Evolutionary conservation across 306 rosid species (phyloP).

Genomic region (Castanea sativa): DNA sequence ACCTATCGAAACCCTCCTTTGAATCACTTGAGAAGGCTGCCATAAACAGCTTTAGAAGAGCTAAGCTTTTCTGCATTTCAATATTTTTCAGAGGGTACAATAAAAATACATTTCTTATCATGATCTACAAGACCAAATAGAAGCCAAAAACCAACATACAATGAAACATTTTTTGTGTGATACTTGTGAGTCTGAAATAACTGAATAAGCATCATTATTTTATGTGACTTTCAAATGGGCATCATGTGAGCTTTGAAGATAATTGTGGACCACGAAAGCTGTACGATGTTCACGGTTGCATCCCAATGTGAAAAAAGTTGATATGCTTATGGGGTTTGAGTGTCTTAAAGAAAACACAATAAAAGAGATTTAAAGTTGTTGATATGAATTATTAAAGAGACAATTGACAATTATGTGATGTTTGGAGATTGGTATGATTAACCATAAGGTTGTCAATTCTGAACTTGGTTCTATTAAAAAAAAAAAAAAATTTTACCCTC

Average conservation of each 20-base stretch:
- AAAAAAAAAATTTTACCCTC: neutral
- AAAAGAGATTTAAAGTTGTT: slow-evolving; percentile 14
- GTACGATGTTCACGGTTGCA: slow-evolving; percentile 25
- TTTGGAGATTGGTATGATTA: neutral
- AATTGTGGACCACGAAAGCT: slow-evolving; percentile 24
- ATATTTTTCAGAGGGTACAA: neutral
- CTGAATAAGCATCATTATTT: neutral
- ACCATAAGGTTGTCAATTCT: slow-evolving; percentile 7
- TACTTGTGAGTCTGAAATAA: neutral
- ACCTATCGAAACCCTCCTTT: neutral
- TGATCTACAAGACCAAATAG: slow-evolving; percentile 14
- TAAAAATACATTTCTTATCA: slow-evolving; percentile 12
- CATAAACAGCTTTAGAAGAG: slow-evolving; percentile 27
- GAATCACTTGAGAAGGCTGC: slow-evolving; percentile 29
- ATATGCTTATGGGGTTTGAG: slow-evolving; percentile 29
- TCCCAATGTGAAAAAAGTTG: slow-evolving; percentile 34
- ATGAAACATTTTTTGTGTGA: neutral
- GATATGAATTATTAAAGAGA: slow-evolving; percentile 11
- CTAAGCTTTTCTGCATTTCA: slow-evolving; percentile 20
- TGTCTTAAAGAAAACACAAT: slow-evolving; percentile 15
- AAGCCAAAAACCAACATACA: slow-evolving; percentile 17
- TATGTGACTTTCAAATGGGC: neutral
- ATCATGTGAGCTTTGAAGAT: slow-evolving; percentile 6
- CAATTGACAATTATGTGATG: slow-evolving; percentile 12
- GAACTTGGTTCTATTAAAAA: slow-evolving; percentile 7